Evolutionary conservation across 2,329 filamentous ascomycete genomes (phyloP).

Genomic region (Paracorniculantispora psalliotae): DNA sequence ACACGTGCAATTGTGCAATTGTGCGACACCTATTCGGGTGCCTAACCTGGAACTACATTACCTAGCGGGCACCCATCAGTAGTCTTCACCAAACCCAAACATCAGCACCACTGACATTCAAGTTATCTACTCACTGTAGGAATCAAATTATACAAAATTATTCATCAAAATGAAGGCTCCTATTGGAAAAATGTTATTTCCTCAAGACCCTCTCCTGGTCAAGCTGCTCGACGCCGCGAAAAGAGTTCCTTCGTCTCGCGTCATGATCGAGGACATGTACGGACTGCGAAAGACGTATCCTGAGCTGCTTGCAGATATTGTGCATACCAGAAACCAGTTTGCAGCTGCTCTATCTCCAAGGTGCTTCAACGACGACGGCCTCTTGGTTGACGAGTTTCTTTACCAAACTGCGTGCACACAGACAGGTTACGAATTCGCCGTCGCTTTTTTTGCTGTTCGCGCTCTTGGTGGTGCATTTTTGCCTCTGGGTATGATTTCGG

Average conservation of each 20-base stretch:
- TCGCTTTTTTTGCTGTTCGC: slow-evolving; percentile 20
- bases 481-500: slow-evolving; percentile 15
- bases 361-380: slow-evolving; percentile 1
- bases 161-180: neutral
- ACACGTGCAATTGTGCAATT: neutral
- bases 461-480: slow-evolving; percentile 18
- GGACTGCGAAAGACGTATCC: slow-evolving; percentile 20
- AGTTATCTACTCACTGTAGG: too few species aligned
- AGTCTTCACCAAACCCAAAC: too few species aligned
- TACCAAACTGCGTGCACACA: slow-evolving; percentile 16
- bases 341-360: slow-evolving; percentile 7
- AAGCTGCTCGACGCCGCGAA: slow-evolving; percentile 16
- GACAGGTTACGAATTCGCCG: slow-evolving; percentile 22
- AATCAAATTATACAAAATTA: too few species aligned
- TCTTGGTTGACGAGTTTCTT: slow-evolving; percentile 10
- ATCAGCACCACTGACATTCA: too few species aligned
- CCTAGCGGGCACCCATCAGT: too few species aligned
- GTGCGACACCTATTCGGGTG: too few species aligned
- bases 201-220: slow-evolving; percentile 17
- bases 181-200: neutral
- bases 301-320: slow-evolving; percentile 19
- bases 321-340: slow-evolving; percentile 16
- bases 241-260: neutral
- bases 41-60: neutral
- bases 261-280: slow-evolving; percentile 16